A percentile compares a stretch with the other conserved stretches of the same genome.
phyloP scores from a whole-genome alignment of 73 alveolate genomes.

The Paramecium octaurelia region DNA sequence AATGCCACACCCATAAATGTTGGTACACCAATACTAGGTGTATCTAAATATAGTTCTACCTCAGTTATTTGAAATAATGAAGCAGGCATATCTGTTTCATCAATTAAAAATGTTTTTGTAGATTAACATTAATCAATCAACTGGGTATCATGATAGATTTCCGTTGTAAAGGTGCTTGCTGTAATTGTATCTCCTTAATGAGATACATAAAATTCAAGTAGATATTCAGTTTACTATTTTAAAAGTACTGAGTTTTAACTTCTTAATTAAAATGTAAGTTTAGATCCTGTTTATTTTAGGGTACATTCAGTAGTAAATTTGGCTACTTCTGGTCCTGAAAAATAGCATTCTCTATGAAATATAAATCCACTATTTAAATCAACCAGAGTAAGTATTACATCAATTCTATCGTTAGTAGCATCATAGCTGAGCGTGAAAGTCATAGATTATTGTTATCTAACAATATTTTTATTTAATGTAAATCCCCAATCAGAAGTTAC shows the following conservation, averaged over 20 bases:
- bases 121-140: neutral
- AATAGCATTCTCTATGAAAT: constrained; percentile 8
- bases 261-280: neutral
- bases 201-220: neutral
- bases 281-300: neutral
- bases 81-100: neutral
- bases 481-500: neutral
- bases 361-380: neutral
- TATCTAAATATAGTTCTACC: neutral
- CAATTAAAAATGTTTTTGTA: neutral
- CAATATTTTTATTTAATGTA: neutral
- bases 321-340: neutral
- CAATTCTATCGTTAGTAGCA: constrained; percentile 7
- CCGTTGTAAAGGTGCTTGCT: neutral
- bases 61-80: neutral
- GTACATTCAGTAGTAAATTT: neutral
- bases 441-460: neutral
- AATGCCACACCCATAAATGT: neutral
- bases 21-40: constrained; percentile 10
- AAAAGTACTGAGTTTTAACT: neutral
- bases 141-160: neutral
- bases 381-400: neutral
- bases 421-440: neutral
- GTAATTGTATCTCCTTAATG: constrained; percentile 23
- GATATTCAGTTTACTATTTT: neutral